phyloP scores from a whole-genome alignment of 164 flowering plant genomes.

The Nymphaea thermarum region DNA sequence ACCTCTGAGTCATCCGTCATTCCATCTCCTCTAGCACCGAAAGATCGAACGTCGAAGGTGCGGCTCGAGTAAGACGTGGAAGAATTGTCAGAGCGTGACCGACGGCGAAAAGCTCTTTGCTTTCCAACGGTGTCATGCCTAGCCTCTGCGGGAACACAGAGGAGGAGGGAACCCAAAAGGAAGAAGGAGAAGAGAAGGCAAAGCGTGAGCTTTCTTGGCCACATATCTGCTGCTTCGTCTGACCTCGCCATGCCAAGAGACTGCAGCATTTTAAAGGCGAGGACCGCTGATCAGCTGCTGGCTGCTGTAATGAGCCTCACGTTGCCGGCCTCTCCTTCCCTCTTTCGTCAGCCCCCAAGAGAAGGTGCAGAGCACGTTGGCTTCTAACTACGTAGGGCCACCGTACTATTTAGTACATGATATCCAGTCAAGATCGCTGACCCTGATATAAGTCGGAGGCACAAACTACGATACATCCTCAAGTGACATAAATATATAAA shows the following conservation, averaged over 20 bases:
- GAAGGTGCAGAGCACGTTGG: no score
- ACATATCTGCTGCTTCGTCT: neutral
- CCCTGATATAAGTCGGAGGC: no score
- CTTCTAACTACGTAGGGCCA: no score
- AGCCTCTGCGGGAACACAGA: neutral
- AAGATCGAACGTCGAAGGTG: conserved; percentile 2
- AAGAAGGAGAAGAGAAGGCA: neutral
- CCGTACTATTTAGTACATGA: no score
- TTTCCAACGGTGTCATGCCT: neutral
- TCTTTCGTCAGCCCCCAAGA: no score
- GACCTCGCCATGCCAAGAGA: neutral
- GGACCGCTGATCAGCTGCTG: neutral
- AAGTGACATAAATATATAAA: no score
- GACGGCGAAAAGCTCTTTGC: neutral
- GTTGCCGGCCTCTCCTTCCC: neutral
- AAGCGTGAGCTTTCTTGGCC: neutral
- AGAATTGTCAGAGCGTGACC: no score
- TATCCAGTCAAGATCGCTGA: no score
- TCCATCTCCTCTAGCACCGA: conserved; percentile 4
- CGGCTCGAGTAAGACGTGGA: neutral
- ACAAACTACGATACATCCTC: no score
- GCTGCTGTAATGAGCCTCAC: neutral
- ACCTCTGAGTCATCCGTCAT: conserved; percentile 6
- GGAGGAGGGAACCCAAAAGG: neutral
- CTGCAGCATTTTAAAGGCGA: neutral